Evolutionary conservation across 345 rosid species (phyloP).

Genomic region (Microthlaspi erraticum): DNA sequence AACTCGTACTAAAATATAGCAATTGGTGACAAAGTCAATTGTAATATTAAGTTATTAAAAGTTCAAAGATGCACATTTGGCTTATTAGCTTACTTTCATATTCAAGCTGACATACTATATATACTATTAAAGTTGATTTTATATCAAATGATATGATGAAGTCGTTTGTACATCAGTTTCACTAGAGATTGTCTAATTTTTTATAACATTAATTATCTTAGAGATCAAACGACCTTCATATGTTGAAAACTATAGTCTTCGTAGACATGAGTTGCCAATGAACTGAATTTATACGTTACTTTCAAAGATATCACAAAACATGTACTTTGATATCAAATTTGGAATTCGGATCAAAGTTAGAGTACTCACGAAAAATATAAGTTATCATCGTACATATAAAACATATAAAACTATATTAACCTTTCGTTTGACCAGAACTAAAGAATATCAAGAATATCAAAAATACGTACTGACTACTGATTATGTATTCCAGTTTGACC

Average conservation of each 20-base stretch:
- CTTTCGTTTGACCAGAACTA: constrained; percentile 26
- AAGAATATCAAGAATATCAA: constrained; percentile 21
- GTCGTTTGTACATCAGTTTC: constrained; percentile 24
- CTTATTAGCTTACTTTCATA: constrained; percentile 14
- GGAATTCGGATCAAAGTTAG: neutral
- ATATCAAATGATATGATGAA: constrained; percentile 14
- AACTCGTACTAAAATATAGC: constrained; percentile 20
- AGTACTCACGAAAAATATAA: neutral
- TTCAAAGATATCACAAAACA: too few species aligned
- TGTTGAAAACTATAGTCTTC: constrained; percentile 22
- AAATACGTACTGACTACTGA: neutral
- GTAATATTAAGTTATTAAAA: constrained; percentile 1
- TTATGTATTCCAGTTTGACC: constrained; percentile 28
- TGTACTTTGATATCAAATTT: too few species aligned
- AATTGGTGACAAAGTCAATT: constrained; percentile 10
- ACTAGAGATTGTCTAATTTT: neutral
- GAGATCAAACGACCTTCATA: constrained; percentile 8
- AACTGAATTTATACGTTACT: too few species aligned
- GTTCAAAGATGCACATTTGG: neutral
- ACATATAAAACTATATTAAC: neutral
- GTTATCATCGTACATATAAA: constrained; percentile 7
- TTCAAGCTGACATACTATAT: constrained; percentile 10
- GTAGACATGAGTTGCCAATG: too few species aligned
- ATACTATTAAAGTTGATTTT: neutral
- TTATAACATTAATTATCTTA: neutral